phyloP scores from a whole-genome alignment of 192 early-diverging fungal genomes.

The Linderina pennispora region DNA sequence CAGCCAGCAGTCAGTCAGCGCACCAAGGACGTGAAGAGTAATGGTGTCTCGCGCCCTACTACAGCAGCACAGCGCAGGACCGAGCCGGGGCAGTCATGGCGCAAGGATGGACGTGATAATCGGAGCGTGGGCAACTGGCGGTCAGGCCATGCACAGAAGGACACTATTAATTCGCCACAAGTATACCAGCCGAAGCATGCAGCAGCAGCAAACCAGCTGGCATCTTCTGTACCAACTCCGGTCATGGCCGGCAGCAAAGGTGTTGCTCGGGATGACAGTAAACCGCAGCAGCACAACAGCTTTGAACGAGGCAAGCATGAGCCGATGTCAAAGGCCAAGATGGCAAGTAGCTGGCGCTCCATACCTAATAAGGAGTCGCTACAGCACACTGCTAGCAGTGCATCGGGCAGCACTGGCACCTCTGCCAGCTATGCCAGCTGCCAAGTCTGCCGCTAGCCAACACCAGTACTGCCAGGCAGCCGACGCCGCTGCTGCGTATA shows the following conservation, averaged over 20 bases:
- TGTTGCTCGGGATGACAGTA: neutral
- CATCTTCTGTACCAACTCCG: neutral
- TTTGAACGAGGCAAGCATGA: neutral
- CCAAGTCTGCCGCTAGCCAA: too few species aligned
- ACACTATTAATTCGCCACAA: neutral
- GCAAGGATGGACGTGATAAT: too few species aligned
- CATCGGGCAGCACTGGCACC: neutral
- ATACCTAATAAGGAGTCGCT: slow-evolving; percentile 9
- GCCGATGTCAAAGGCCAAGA: slow-evolving; percentile 6
- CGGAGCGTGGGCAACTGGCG: slow-evolving; percentile 7
- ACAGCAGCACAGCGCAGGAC: too few species aligned
- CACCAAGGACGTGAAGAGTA: too few species aligned
- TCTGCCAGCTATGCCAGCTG: neutral
- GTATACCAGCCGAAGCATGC: neutral
- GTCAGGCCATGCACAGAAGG: slow-evolving; percentile 1
- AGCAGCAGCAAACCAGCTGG: neutral
- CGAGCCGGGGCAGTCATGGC: too few species aligned
- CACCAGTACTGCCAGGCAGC: too few species aligned
- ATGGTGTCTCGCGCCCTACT: too few species aligned
- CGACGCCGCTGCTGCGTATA: too few species aligned
- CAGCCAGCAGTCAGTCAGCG: too few species aligned
- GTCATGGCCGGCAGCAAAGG: neutral
- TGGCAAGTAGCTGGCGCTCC: slow-evolving; percentile 16
- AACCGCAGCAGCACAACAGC: neutral
- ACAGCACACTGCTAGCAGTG: too few species aligned